phyloP scores from a whole-genome alignment of 768 basidiomycete genomes.

The Lactifluus echinatus region DNA sequence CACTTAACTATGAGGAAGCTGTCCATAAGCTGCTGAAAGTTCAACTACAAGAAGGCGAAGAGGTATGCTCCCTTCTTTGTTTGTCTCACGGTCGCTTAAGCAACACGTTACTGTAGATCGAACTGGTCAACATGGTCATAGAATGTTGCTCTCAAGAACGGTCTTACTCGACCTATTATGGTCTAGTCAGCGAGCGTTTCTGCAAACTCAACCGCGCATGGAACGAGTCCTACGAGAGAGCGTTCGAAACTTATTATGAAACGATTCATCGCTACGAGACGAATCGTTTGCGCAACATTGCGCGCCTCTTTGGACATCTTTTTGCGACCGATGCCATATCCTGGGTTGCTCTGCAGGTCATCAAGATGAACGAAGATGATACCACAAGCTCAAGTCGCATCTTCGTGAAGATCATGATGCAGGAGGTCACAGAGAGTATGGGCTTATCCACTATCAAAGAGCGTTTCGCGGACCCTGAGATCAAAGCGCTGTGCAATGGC shows the following conservation, averaged over 20 bases:
- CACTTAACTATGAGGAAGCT: conserved; percentile 95
- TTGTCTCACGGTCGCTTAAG: background rate
- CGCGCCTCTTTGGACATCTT: conserved; percentile 92
- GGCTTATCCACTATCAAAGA: conserved; percentile 81
- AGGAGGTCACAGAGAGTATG: conserved; percentile 91
- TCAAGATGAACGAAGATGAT: conserved; percentile 96
- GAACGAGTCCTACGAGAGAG: conserved; percentile 82
- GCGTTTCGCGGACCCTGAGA: conserved; percentile 82
- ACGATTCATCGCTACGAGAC: conserved; percentile 99
- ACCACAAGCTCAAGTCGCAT: conserved; percentile 95
- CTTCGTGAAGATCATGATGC: conserved; percentile 94
- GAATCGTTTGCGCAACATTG: conserved; percentile 94
- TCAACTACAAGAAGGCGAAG: conserved; percentile 84
- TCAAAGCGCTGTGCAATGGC: conserved; percentile 58
- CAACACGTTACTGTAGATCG: conserved; percentile 63
- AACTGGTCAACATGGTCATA: conserved; percentile 96
- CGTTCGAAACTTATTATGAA: conserved; percentile 84
- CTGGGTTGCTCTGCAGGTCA: conserved; percentile 75
- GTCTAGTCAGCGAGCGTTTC: conserved; percentile 92
- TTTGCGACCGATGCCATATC: conserved; percentile 80
- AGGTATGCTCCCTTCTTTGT: conserved; percentile 43
- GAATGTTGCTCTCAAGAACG: conserved; percentile 99
- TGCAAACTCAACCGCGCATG: conserved; percentile 93
- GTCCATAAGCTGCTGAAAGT: conserved; percentile 96
- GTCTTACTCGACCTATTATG: conserved; percentile 96